Percentiles rank a stretch among this genome's conserved stretches.
Conservation (phyloP, 495 filamentous ascomycete species). For the Neurospora pannonica region DNA sequence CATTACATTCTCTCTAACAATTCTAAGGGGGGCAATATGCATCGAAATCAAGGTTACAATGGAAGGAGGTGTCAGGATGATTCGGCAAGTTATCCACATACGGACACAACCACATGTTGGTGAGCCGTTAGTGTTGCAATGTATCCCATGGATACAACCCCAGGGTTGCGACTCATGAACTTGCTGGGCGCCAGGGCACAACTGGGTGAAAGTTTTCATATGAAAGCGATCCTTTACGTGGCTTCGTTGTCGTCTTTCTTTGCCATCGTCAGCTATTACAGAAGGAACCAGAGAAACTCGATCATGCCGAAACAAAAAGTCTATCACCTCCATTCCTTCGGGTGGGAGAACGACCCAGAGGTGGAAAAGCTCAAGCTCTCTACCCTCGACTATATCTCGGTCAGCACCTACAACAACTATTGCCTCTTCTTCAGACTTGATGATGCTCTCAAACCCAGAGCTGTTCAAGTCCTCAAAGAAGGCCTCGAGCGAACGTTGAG, state of each 20-base stretch:
- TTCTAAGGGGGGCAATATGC: neutral
- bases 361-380: conserved; percentile 19
- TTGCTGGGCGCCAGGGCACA: neutral
- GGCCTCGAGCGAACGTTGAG: conserved; percentile 34
- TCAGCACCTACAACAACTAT: conserved; percentile 25
- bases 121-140: neutral
- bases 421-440: conserved; percentile 31
- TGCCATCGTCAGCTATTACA: neutral
- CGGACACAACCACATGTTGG: neutral
- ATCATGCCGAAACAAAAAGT: conserved; percentile 14
- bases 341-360: conserved; percentile 19
- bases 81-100: neutral
- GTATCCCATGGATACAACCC: neutral
- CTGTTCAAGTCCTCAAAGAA: conserved; percentile 18
- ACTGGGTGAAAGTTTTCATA: neutral
- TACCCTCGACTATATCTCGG: conserved; percentile 25
- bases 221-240: neutral
- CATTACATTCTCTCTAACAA: neutral
- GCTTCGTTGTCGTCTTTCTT: neutral
- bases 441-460: conserved; percentile 20
- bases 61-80: neutral
- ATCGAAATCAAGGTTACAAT: neutral
- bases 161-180: neutral
- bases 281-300: neutral
- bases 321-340: conserved; percentile 14